A percentile compares a stretch with the other conserved stretches of the same genome.
phyloP scores from a whole-genome alignment of 2,329 filamentous ascomycete genomes.

The Chrysoporthe cubensis region DNA sequence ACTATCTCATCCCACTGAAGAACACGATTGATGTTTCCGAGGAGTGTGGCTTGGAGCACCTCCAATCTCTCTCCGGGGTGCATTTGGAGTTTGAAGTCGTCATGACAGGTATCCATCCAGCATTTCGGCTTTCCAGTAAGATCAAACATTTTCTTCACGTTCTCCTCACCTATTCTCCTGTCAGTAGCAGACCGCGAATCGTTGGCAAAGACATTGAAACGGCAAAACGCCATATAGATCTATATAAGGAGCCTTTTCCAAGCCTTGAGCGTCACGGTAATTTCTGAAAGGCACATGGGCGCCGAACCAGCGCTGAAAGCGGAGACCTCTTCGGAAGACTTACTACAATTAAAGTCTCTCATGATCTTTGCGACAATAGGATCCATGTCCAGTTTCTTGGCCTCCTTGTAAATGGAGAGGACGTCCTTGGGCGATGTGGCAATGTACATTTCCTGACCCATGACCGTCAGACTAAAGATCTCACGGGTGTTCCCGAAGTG shows the following conservation, averaged over 20 bases:
- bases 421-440: constrained; percentile 13
- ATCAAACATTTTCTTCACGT: constrained; percentile 12
- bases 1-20: constrained; percentile 9
- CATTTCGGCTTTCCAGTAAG: background rate
- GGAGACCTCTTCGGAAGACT: no score
- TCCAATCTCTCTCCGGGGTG: constrained; percentile 13
- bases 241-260: no score
- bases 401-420: constrained; percentile 2
- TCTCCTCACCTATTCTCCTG: background rate
- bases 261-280: no score
- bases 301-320: no score
- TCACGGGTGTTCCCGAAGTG: constrained; percentile 19
- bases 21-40: constrained; percentile 4
- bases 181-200: no score
- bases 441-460: constrained; percentile 15
- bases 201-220: no score
- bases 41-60: background rate
- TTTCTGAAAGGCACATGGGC: no score
- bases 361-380: constrained; percentile 8
- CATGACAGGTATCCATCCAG: constrained; percentile 15
- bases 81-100: constrained; percentile 11
- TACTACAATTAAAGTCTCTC: constrained; percentile 7
- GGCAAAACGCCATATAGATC: no score
- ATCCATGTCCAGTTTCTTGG: constrained; percentile 8
- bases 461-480: constrained; percentile 14